Evolutionary conservation across 2,329 filamentous ascomycete species (phyloP), one percentile per base, ranked within the genome.

Genomic region (Paraphoma chrysanthemicola): DNA sequence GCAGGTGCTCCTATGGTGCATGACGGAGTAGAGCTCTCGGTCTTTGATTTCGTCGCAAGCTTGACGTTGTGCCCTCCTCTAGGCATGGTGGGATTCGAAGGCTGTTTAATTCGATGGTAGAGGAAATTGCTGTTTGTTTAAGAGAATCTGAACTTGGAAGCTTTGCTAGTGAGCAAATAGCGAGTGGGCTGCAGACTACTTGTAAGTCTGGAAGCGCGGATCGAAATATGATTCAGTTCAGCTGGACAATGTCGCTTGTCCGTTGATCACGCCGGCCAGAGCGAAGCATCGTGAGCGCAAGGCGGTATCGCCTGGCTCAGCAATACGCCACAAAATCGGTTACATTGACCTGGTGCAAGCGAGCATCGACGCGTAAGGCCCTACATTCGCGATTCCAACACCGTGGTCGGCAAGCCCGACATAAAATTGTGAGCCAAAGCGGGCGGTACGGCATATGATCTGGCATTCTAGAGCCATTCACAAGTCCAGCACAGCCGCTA

Each of bases 31-130:
- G 47, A 42, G 36, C 10, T 4, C 29, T 42, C 30, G 12, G 17
- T 31, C 44, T 41, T 16, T 1, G 29, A 29, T 10, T 17, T 42
- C 14, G 47, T 48, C 36, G 43, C 38, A 17, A 39, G 39, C 39
- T 51, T 51, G 39, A 51, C 23, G 18, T 51, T 51, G 28, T 51
- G 48, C n/a, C 38, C 38, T 12, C 38, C 48, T 51, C 48, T 51
- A n/a, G 45, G 16, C 45, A 48, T 48, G 31, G 14, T 38, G 31
- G 16, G 17, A 31, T 48, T 14, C 5, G 12, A 36, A n/a, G 11
- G 16, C 14, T 6, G 38, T 1, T 10, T 41, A 6, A 10, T 5
- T 23, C 5, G 23, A 23, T 23, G 23, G 23, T 23, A 23, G 23
- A 23, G 3, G 33, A 14, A 36, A 14, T 3, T 7, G 33, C 2